Conservation (phyloP, 441 rosid species). For the Arabidopsis lyrata region DNA sequence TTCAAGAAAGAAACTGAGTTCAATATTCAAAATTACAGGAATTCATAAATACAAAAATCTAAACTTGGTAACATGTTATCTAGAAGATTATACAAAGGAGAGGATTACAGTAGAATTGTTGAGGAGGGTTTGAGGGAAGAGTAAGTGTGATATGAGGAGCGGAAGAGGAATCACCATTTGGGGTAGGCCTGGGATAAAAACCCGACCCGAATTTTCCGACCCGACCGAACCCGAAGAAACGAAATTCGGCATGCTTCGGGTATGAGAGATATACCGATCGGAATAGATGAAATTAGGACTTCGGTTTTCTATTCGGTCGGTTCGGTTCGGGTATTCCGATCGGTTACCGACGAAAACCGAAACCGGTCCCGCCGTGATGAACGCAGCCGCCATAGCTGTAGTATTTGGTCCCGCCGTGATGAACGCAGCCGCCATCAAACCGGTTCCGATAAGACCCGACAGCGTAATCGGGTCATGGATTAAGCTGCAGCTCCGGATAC, state of each 20-base stretch:
- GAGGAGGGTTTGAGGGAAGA: slow-evolving; percentile 55
- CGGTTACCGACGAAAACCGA: too few species aligned
- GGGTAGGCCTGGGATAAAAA: too few species aligned
- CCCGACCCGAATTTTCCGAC: too few species aligned
- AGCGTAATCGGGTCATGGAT: slow-evolving; percentile 41
- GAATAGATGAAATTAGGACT: too few species aligned
- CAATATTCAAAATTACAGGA: neutral
- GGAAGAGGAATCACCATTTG: slow-evolving; percentile 63
- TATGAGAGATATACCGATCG: too few species aligned
- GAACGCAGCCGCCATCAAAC: slow-evolving; percentile 57
- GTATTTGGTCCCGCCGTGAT: slow-evolving; percentile 45
- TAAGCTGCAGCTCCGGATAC: slow-evolving; percentile 18
- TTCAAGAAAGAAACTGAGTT: neutral
- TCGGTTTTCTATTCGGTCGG: too few species aligned
- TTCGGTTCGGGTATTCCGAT: too few species aligned
- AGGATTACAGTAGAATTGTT: slow-evolving; percentile 53
- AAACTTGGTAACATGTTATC: neutral
- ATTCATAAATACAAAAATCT: neutral
- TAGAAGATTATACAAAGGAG: neutral
- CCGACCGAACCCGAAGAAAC: too few species aligned
- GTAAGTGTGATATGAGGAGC: slow-evolving; percentile 52
- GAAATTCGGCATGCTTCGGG: too few species aligned
- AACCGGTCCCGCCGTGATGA: too few species aligned
- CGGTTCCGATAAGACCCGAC: slow-evolving; percentile 61
- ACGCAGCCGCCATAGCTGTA: slow-evolving; percentile 56